These are phyloP conservation scores for Ustilago cynodontis DNA, from an alignment of 1,284 basidiomycete genomes.

Conservation along the genomic window DNA sequence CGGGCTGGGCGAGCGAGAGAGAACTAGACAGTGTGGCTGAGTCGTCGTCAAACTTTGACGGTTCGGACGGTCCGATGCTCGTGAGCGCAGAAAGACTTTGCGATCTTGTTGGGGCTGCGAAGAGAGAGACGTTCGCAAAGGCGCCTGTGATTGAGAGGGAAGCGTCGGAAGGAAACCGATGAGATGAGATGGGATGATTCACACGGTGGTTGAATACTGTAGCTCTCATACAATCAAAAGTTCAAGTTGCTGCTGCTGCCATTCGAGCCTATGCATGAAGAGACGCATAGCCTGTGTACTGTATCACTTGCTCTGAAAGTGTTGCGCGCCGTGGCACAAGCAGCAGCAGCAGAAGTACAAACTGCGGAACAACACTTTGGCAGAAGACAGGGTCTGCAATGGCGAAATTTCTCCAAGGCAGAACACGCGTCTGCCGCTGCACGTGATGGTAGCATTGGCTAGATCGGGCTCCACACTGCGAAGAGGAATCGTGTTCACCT, in stretches of 20 bases:
- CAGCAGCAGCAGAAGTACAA: too few relatives aligned
- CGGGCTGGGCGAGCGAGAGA: neutral
- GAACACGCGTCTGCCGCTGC: conserved; percentile 24
- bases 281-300: neutral
- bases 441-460: conserved; percentile 14
- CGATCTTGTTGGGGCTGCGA: neutral
- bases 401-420: conserved; percentile 5
- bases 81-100: too few relatives aligned
- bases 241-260: neutral
- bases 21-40: neutral
- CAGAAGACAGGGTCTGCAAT: conserved; percentile 6
- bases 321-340: neutral
- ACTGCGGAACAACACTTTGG: too few relatives aligned
- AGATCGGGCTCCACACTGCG: neutral
- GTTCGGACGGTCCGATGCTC: too few relatives aligned
- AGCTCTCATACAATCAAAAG: neutral
- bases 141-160: neutral
- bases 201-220: neutral
- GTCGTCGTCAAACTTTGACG: neutral
- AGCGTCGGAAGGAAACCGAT: neutral
- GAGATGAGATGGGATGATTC: conserved; percentile 1
- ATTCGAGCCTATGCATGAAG: too few relatives aligned
- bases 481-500: neutral
- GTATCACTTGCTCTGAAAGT: conserved; percentile 6
- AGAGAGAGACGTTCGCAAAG: neutral